These are phyloP conservation scores for Rusavskia elegans DNA, from an alignment of 495 filamentous ascomycete genomes.

Conservation along the genomic window DNA sequence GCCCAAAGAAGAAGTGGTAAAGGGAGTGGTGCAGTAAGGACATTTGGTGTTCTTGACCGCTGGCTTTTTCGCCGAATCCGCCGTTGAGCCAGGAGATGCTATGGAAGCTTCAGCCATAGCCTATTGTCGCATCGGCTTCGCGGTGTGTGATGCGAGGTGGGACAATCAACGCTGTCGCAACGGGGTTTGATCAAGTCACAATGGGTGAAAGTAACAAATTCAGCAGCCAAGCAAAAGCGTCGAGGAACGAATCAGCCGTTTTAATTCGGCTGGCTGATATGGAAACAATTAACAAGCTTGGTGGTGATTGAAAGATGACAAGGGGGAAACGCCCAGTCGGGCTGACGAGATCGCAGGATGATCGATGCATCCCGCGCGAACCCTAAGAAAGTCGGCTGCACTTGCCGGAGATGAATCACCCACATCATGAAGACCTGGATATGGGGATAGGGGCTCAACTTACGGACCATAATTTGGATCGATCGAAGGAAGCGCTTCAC, in stretches of 20 bases:
- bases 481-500: no score
- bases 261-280: no score
- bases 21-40: slow-evolving; percentile 69
- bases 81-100: slow-evolving; percentile 35
- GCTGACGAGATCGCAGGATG: background rate
- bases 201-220: no score
- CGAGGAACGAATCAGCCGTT: no score
- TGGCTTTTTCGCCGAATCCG: slow-evolving; percentile 27
- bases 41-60: slow-evolving; percentile 65
- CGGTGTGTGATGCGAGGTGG: background rate
- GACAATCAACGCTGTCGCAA: no score
- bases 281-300: background rate
- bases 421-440: background rate
- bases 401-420: background rate
- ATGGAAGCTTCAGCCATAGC: slow-evolving; percentile 13
- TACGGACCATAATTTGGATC: no score
- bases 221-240: no score
- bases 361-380: background rate
- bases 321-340: background rate
- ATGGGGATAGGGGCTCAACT: no score
- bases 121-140: background rate
- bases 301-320: background rate
- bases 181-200: no score
- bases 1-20: slow-evolving; percentile 85
- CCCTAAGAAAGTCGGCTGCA: background rate